Evolutionary conservation across 805 yeast species (phyloP).

Genomic region (Lachancea sp.): DNA sequence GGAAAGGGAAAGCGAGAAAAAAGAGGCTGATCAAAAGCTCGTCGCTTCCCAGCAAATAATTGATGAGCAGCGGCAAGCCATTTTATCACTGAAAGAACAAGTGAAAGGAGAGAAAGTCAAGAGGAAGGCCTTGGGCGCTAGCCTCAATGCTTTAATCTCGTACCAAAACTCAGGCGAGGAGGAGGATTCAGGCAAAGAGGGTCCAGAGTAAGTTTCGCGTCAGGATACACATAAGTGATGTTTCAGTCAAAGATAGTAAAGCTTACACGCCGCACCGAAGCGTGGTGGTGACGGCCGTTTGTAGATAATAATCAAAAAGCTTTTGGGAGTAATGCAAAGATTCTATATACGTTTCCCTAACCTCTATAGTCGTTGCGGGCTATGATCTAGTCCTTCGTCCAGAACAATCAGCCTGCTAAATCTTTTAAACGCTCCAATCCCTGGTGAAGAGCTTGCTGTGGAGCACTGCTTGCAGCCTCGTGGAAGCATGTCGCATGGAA

Average conservation of each 20-base stretch:
- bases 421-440: constrained; percentile 22
- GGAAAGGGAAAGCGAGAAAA: background rate
- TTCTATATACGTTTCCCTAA: too few species aligned
- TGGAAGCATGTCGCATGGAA: constrained; percentile 64
- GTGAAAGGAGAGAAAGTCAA: background rate
- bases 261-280: too few species aligned
- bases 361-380: too few species aligned
- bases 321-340: too few species aligned
- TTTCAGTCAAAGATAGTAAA: too few species aligned
- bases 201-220: too few species aligned
- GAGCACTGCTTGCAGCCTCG: constrained; percentile 41
- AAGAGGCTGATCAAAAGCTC: background rate
- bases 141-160: background rate
- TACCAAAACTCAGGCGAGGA: background rate
- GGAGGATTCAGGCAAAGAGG: background rate
- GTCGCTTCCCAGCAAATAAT: background rate
- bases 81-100: background rate
- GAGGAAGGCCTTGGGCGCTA: background rate
- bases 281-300: too few species aligned
- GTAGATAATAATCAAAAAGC: too few species aligned
- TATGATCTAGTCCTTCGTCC: background rate
- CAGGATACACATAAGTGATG: too few species aligned
- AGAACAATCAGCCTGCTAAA: constrained; percentile 1
- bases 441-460: constrained; percentile 13
- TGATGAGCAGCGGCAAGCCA: background rate